A percentile compares a stretch with the other conserved stretches of the same genome.
These are phyloP conservation scores for Clarireedia sp. DNA, from an alignment of 2,329 filamentous ascomycete genomes.

Conservation along the genomic window DNA sequence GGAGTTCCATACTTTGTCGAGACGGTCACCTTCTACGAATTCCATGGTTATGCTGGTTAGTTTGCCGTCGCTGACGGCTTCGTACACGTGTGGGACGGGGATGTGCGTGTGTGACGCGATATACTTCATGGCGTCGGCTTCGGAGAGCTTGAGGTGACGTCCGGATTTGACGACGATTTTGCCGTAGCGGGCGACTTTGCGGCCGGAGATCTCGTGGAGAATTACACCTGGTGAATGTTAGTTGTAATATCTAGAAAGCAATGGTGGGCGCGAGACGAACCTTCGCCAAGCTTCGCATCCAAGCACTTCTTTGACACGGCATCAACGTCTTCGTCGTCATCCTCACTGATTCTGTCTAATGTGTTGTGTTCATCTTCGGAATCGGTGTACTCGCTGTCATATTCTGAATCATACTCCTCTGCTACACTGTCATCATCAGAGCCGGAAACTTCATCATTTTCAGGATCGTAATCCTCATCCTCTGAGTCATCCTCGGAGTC, in stretches of 20 bases:
- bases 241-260: neutral
- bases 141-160: slow-evolving; percentile 25
- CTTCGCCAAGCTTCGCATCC: slow-evolving; percentile 6
- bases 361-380: slow-evolving; percentile 2
- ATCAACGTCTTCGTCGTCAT: neutral
- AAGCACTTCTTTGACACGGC: slow-evolving; percentile 2
- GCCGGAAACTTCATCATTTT: neutral
- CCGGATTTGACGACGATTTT: slow-evolving; percentile 13
- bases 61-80: slow-evolving; percentile 1
- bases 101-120: slow-evolving; percentile 35
- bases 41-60: slow-evolving; percentile 12
- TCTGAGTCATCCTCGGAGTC: neutral
- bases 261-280: neutral
- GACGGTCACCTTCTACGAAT: slow-evolving; percentile 10
- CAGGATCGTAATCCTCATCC: neutral
- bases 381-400: slow-evolving; percentile 1
- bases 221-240: slow-evolving; percentile 2
- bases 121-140: slow-evolving; percentile 35
- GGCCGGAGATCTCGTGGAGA: slow-evolving; percentile 7
- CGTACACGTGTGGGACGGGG: slow-evolving; percentile 37
- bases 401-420: slow-evolving; percentile 1
- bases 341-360: slow-evolving; percentile 1
- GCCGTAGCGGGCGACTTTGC: slow-evolving; percentile 11
- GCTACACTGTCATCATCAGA: neutral
- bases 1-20: slow-evolving; percentile 11